Evolutionary conservation across 768 basidiomycete genomes (phyloP), one percentile per base, ranked within the genome.

Genomic region (Hericium rajendrae): DNA sequence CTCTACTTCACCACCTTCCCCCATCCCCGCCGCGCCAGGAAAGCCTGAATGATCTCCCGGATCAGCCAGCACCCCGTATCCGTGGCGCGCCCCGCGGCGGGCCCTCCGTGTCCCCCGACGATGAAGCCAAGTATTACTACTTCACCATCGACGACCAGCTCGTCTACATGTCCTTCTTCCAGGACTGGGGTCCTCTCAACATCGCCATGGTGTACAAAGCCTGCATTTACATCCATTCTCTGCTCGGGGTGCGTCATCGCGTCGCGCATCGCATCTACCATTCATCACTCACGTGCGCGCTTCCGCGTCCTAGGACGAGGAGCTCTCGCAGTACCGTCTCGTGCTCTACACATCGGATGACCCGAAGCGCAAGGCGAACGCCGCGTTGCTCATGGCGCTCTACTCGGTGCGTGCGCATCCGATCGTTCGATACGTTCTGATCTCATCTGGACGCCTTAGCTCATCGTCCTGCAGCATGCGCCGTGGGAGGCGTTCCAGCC

Each of bases 401-500:
- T 98, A 92, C 69, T 83, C 90, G 52, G 95, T 97, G 66, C 60
- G 92, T 78, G 49, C 39, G 38, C 22, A 4, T 8, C 8, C 32
- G 32, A 32, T 32, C 6, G 6, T 10, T 4, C 32, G 32, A 32
- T 32, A 10, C 8, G 32, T 32, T 6, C 6, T 40, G 41, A 22
- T 46, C 41, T n/a, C 16, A 28, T 40, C 22, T 13, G 32, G 39
- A 0, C 22, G 38, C 38, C 22, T 6, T 51, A 97, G 94, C 86
- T 97, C 84, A 94, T 98, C 63, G 93, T 97, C 1, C 85, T 88
- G 70, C 79, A 88, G 55, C 85, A 86, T 58, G 81, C 88, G 18
- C 94, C 95, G 32, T 94, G 91, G 85, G 91, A 94, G 71, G 93
- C 94, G 2, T 94, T 97, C 69, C 85, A 91, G 62, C 94, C 95